These are phyloP conservation scores for Ganoderma boninense DNA, from an alignment of 1,284 basidiomycete species.

Conservation along the genomic window DNA sequence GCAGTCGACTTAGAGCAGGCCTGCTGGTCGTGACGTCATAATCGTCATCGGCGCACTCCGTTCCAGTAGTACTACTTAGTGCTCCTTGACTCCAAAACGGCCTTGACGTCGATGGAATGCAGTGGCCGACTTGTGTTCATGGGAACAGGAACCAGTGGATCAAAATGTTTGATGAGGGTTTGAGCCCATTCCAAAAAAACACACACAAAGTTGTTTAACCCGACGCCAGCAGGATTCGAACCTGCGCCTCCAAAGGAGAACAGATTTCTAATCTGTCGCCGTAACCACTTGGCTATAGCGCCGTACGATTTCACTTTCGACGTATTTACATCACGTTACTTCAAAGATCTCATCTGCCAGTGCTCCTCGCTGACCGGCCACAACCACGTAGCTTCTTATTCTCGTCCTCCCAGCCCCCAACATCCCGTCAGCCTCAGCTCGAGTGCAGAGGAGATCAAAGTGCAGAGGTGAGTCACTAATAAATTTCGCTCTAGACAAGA, in stretches of 20 bases:
- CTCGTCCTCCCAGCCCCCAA: not conserved
- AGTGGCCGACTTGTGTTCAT: too few species aligned
- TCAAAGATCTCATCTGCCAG: too few species aligned
- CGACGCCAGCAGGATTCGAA: constrained; percentile 80
- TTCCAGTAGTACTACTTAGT: too few species aligned
- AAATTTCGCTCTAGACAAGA: not conserved
- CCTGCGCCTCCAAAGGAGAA: constrained; percentile 76
- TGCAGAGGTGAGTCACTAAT: not conserved
- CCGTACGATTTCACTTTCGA: constrained; percentile 20
- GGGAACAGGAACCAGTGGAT: too few species aligned
- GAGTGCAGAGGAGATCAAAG: not conserved
- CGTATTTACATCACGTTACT: too few species aligned
- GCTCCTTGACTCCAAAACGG: not conserved
- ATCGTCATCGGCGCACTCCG: not conserved
- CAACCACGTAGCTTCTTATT: too few species aligned
- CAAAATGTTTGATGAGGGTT: too few species aligned
- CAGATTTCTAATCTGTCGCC: constrained; percentile 63
- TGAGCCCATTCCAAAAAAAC: too few species aligned
- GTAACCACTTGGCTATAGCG: constrained; percentile 67
- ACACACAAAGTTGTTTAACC: too few species aligned
- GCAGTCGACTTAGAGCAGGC: not conserved
- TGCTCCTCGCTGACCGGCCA: too few species aligned
- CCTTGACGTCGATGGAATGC: not conserved
- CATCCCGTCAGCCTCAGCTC: not conserved
- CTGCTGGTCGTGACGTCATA: not conserved